Percentiles rank a stretch among this genome's conserved stretches.
Evolutionary conservation across 768 basidiomycete genomes (phyloP).

Genomic region (Leccinum aurantiacum): DNA sequence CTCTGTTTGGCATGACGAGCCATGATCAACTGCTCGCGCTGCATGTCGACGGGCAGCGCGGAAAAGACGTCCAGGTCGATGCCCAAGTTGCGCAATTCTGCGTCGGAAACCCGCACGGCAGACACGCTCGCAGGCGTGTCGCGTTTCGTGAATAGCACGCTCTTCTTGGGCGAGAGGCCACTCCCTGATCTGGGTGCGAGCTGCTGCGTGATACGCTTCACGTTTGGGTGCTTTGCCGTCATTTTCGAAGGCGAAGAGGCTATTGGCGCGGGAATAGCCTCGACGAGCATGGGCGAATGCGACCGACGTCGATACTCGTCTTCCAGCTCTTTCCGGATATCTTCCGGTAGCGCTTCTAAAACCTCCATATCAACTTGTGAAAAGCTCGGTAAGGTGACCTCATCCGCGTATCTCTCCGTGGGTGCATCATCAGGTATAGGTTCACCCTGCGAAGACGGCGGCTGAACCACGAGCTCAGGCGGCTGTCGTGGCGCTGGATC

Average conservation of each 20-base stretch:
- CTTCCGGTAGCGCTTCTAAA: constrained; percentile 67
- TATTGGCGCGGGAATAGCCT: constrained; percentile 3
- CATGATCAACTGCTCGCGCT: constrained; percentile 71
- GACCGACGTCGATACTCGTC: constrained; percentile 64
- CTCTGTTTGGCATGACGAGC: constrained; percentile 50
- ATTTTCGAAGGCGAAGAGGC: constrained; percentile 14
- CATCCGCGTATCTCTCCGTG: constrained; percentile 12
- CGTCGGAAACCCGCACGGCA: constrained; percentile 47
- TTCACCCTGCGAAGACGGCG: constrained; percentile 36
- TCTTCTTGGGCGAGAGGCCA: constrained; percentile 38
- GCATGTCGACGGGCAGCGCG: constrained; percentile 60
- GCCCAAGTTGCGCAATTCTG: constrained; percentile 59
- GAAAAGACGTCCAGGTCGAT: constrained; percentile 76
- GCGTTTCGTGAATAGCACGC: constrained; percentile 38
- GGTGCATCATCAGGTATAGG: constrained; percentile 6
- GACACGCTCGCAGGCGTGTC: constrained; percentile 27
- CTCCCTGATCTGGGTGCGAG: constrained; percentile 57
- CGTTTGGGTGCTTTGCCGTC: constrained; percentile 40
- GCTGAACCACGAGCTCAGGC: constrained; percentile 31
- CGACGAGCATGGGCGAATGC: constrained; percentile 42
- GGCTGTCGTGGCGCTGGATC: constrained; percentile 4
- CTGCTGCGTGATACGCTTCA: constrained; percentile 61
- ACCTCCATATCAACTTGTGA: constrained; percentile 75
- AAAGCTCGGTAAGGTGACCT: constrained; percentile 59
- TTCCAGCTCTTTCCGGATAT: constrained; percentile 68